Evolutionary conservation across 768 basidiomycete genomes (phyloP).

Genomic region (Xerocomellus dryophilus): DNA sequence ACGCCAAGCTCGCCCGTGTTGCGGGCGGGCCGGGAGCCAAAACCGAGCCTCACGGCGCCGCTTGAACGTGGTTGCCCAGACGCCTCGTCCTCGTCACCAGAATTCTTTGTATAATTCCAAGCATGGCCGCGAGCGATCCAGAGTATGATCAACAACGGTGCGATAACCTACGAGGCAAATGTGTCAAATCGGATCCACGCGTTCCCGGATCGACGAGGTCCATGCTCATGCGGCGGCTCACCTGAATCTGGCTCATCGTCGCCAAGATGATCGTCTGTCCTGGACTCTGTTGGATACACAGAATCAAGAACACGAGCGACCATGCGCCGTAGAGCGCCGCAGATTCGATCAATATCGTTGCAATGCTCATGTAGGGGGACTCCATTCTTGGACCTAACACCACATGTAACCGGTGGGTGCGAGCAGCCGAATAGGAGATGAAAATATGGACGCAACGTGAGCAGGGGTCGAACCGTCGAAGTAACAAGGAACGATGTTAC

Average conservation of each 20-base stretch:
- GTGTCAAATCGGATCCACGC: background rate
- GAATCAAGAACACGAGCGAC: slow-evolving; percentile 23
- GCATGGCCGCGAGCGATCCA: slow-evolving; percentile 22
- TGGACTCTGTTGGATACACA: slow-evolving; percentile 14
- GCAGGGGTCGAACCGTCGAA: background rate
- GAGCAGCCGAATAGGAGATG: background rate
- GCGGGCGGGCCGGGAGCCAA: slow-evolving; percentile 8
- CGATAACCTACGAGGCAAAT: slow-evolving; percentile 16
- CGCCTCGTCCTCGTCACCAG: background rate
- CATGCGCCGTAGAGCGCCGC: slow-evolving; percentile 24
- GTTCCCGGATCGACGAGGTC: no score
- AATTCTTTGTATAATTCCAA: slow-evolving; percentile 7
- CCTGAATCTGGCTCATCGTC: slow-evolving; percentile 25
- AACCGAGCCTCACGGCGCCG: background rate
- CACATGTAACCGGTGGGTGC: background rate
- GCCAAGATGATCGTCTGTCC: slow-evolving; percentile 21
- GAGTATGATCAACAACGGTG: slow-evolving; percentile 27
- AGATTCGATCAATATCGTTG: slow-evolving; percentile 24
- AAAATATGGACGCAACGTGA: background rate
- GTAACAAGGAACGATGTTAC: background rate
- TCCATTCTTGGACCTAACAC: slow-evolving; percentile 11
- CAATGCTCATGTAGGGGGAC: slow-evolving; percentile 24
- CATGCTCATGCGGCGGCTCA: background rate
- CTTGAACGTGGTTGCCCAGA: background rate
- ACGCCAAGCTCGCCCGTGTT: background rate